A percentile compares a stretch with the other conserved stretches of the same genome.
phyloP scores from a whole-genome alignment of 495 filamentous ascomycete species.

The Neurospora sp. region DNA sequence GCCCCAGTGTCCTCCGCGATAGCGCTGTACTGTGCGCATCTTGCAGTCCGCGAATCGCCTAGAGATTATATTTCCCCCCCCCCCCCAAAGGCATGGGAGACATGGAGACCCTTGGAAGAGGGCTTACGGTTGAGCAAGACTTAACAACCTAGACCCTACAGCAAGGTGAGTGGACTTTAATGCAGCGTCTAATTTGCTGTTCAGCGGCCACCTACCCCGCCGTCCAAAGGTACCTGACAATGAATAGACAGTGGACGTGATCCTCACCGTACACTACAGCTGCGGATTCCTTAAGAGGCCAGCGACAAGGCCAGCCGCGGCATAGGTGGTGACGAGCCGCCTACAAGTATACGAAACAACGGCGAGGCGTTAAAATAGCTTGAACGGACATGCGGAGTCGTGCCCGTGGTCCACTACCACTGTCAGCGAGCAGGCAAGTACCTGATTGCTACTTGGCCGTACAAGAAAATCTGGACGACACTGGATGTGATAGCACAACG shows the following conservation, averaged over 20 bases:
- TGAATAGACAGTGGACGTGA: conserved; percentile 1
- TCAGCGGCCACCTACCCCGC: neutral
- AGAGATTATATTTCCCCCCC: neutral
- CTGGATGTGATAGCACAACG: conserved; percentile 3
- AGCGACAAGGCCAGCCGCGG: neutral
- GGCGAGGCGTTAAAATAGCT: conserved; percentile 6
- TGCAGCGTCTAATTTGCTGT: neutral
- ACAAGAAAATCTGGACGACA: conserved; percentile 2
- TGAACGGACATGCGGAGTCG: conserved; percentile 3
- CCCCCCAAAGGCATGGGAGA: neutral
- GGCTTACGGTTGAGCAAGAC: neutral
- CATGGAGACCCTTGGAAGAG: neutral
- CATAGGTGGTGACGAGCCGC: conserved; percentile 6
- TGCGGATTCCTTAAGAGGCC: neutral
- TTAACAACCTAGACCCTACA: neutral
- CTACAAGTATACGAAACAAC: neutral
- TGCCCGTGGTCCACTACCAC: neutral
- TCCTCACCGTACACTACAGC: neutral
- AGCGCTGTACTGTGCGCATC: neutral
- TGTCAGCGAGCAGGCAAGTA: conserved; percentile 1
- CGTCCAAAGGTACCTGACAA: neutral
- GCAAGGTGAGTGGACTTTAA: neutral
- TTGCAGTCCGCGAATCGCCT: neutral
- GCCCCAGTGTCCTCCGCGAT: neutral
- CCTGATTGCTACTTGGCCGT: conserved; percentile 7